A percentile compares a stretch with the other conserved stretches of the same genome.
Evolutionary conservation across 345 rosid species (phyloP).

Genomic region (Eucalyptus grandis): DNA sequence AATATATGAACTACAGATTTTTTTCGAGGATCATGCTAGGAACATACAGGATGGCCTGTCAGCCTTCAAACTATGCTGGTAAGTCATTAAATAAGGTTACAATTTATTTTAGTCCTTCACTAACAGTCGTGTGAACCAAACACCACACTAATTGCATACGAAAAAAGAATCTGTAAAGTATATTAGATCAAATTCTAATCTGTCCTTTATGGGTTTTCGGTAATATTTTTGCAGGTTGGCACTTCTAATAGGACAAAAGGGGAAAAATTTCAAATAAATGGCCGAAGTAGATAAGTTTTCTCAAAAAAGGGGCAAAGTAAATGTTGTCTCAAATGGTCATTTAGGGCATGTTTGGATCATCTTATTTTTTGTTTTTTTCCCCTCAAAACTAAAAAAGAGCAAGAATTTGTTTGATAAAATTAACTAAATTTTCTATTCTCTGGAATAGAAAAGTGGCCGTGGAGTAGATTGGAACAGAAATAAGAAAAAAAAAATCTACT

Average conservation of each 20-base stretch:
- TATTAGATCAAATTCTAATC: background rate
- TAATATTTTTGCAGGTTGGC: constrained; percentile 35
- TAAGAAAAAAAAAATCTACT: too few species aligned
- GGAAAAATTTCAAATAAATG: background rate
- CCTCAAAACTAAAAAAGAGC: too few species aligned
- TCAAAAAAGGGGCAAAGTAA: background rate
- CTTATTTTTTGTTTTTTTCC: too few species aligned
- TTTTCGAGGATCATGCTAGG: constrained; percentile 70
- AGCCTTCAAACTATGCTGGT: constrained; percentile 61
- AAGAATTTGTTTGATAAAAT: too few species aligned
- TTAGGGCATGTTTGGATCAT: too few species aligned
- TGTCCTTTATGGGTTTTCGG: background rate
- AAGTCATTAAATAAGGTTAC: background rate
- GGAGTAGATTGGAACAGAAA: too few species aligned
- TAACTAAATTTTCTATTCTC: too few species aligned
- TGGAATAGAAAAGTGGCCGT: too few species aligned
- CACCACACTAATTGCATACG: background rate
- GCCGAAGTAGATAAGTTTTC: too few species aligned
- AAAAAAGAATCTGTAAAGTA: background rate
- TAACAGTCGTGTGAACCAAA: background rate
- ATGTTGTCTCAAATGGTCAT: background rate
- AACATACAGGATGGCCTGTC: constrained; percentile 48
- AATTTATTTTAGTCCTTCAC: background rate
- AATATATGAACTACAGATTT: constrained; percentile 22
- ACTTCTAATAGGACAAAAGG: constrained; percentile 19